Base-by-base conservation (phyloP, 768 basidiomycete species). In the Suillus luteus region DNA sequence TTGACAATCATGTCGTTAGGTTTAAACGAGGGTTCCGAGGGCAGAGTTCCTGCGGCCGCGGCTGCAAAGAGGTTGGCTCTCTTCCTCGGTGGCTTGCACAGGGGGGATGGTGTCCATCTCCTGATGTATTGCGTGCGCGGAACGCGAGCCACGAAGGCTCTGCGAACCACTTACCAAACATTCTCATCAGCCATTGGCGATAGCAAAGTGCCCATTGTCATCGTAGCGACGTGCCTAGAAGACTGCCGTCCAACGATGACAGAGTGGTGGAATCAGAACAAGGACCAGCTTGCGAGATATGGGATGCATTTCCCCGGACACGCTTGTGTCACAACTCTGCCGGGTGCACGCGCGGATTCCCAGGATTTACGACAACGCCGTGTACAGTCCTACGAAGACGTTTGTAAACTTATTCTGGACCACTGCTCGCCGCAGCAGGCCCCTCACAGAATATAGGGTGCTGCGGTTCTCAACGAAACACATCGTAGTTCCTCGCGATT, bases 231-330 rank as follows among this genome's bases (percentile, higher is more conserved):
- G 2, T 57, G 71, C 22, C 63, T 78, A 5, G 75, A 75, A 61
- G 72, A 68, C 10, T 69, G 68, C 0, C 62, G 66, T 46, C 66
- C 67, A 9, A 70, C 71, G 22, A 78, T 77, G 70, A 69, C 75
- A 10, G 49, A 62, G 59, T 81, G 80, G 81, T 81, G 78, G 78
- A 49, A 58, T 11, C 46, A 66, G 52, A 79, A 76, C 51, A 61
- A 75, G 54, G 54, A 27, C 11, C 55, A 51, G 5, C 75, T 80
- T 65, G 67, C 59, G 22, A 35, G 57, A 19, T 63, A 76, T 38
- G 70, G 70, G 8, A 79, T 82, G 64, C 57, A 67, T 31, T 71
- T 79, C 27, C 68, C 71, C 37, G 76, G 71, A 4, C 72, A 77
- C 33, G 80, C 77, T 7, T 82, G 81, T 64, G 67, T 80, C 55